Evolutionary conservation across 2,329 filamentous ascomycete genomes (phyloP).

Genomic region (Ophiocordyceps sinensis): DNA sequence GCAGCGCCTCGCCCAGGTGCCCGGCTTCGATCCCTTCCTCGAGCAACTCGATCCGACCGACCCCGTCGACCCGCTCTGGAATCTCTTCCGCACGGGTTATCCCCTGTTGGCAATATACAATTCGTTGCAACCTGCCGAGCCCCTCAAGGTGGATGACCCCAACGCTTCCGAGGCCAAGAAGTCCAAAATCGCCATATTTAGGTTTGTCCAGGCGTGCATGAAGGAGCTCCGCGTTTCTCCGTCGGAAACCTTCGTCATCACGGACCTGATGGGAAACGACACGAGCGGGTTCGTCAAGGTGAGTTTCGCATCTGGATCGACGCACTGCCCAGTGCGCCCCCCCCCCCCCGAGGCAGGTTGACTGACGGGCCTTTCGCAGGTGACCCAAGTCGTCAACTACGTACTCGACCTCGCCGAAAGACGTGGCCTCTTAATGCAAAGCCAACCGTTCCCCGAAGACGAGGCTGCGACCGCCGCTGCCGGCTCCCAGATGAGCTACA

Average conservation of each 20-base stretch:
- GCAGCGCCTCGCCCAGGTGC: conserved; percentile 67
- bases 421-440: conserved; percentile 55
- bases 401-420: conserved; percentile 78
- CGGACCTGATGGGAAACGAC: conserved; percentile 82
- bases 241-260: conserved; percentile 80
- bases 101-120: conserved; percentile 87
- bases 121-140: conserved; percentile 55
- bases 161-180: conserved; percentile 54
- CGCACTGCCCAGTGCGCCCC: background rate
- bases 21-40: conserved; percentile 65
- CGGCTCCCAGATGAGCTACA: conserved; percentile 54
- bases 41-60: conserved; percentile 54
- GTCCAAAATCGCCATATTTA: conserved; percentile 78
- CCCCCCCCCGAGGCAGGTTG: background rate
- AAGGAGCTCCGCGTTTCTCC: conserved; percentile 66
- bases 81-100: conserved; percentile 67
- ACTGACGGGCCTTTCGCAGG: conserved; percentile 19
- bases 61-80: conserved; percentile 85
- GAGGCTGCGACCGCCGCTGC: conserved; percentile 29
- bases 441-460: conserved; percentile 42
- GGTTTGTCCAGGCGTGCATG: conserved; percentile 82
- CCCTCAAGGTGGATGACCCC: conserved; percentile 51
- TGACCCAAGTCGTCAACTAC: conserved; percentile 81
- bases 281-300: conserved; percentile 97
- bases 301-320: conserved; percentile 6